Evolutionary conservation across 2,329 filamentous ascomycete genomes (phyloP).

Genomic region (Exutisphaerella laricina): DNA sequence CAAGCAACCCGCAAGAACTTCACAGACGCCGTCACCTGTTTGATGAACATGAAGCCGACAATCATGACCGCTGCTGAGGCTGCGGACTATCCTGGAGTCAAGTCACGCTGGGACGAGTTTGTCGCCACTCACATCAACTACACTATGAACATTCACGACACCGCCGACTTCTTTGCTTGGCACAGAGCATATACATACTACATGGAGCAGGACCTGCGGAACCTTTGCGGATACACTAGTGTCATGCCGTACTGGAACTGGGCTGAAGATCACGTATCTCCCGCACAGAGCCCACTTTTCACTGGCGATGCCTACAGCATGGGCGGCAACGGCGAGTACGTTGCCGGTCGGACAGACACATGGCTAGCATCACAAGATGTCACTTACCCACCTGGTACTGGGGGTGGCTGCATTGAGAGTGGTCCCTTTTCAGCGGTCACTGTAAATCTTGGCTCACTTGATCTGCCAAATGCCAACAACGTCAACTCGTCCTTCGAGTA

Average conservation of each 20-base stretch:
- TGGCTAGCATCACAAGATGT: conserved; percentile 28
- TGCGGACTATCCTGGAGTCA: conserved; percentile 27
- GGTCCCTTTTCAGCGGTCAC: conserved; percentile 48
- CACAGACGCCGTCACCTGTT: conserved; percentile 30
- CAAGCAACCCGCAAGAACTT: conserved; percentile 27
- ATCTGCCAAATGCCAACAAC: conserved; percentile 27
- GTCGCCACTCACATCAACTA: conserved; percentile 34
- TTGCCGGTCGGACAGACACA: conserved; percentile 24
- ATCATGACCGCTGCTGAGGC: conserved; percentile 26
- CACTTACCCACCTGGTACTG: conserved; percentile 46
- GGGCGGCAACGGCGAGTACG: conserved; percentile 29
- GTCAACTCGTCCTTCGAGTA: conserved; percentile 24
- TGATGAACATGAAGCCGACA: conserved; percentile 25
- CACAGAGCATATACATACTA: conserved; percentile 41
- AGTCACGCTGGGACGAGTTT: conserved; percentile 29
- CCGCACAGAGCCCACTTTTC: conserved; percentile 44
- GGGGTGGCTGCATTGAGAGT: conserved; percentile 50
- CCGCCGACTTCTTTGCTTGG: conserved; percentile 36
- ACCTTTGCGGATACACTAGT: conserved; percentile 42
- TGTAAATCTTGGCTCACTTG: conserved; percentile 31
- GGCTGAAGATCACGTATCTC: conserved; percentile 33
- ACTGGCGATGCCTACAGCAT: conserved; percentile 48
- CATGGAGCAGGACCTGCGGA: conserved; percentile 40
- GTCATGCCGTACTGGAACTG: conserved; percentile 32
- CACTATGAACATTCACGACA: conserved; percentile 30